Percentiles rank a stretch among this genome's conserved stretches.
These are phyloP conservation scores for Zea mays DNA, from an alignment of 176 grass and related monocot genomes.

Conservation along the genomic window DNA sequence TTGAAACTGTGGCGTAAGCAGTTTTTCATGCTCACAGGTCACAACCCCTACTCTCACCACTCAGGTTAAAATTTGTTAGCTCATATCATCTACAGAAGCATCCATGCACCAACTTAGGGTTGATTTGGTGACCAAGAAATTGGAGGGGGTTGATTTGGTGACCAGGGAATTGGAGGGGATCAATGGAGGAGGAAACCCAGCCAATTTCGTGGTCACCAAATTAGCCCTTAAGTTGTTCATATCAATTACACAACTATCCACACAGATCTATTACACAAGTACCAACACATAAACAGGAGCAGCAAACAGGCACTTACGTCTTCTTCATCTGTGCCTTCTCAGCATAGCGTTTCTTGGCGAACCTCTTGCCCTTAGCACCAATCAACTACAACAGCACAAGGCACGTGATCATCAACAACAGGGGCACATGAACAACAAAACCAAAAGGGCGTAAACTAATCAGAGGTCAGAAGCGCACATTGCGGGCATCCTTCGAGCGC, in stretches of 20 bases:
- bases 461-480: constrained; percentile 34
- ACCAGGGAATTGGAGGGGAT: too few species aligned
- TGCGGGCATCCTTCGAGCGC: constrained; percentile 52
- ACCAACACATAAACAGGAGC: background rate
- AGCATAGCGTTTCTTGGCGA: too few species aligned
- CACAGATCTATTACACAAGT: background rate
- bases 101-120: too few species aligned
- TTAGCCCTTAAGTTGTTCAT: too few species aligned
- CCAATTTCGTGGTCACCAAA: too few species aligned
- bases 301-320: background rate
- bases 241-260: too few species aligned
- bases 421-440: background rate
- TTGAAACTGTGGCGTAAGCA: background rate
- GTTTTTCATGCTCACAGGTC: background rate
- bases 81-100: too few species aligned
- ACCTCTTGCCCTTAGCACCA: constrained; percentile 61
- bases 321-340: too few species aligned
- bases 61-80: too few species aligned
- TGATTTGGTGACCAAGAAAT: too few species aligned
- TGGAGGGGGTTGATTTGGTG: too few species aligned
- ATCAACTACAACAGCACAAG: constrained; percentile 41
- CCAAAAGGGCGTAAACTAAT: background rate
- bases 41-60: background rate
- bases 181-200: too few species aligned
- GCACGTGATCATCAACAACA: background rate